phyloP scores from a whole-genome alignment of 1,284 basidiomycete species.

The Mycena sp. region DNA sequence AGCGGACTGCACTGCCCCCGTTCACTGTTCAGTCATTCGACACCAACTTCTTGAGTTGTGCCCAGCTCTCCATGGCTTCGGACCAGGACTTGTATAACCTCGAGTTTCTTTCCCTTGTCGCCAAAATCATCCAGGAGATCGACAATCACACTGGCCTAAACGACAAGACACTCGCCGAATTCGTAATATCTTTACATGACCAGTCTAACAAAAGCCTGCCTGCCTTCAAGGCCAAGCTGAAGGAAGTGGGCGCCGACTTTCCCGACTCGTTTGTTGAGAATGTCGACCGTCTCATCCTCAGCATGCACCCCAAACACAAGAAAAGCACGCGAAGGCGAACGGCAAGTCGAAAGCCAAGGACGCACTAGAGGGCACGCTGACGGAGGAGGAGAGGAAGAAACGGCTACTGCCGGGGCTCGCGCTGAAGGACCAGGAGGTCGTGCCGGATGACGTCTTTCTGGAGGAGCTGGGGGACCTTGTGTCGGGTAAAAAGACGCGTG shows the following conservation, averaged over 20 bases:
- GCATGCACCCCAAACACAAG: slow-evolving; percentile 97
- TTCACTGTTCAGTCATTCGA: background rate
- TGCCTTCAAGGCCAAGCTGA: slow-evolving; percentile 87
- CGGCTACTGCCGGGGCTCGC: slow-evolving; percentile 93
- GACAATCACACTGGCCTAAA: slow-evolving; percentile 86
- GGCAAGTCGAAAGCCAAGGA: slow-evolving; percentile 52
- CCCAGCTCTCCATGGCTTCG: slow-evolving; percentile 7
- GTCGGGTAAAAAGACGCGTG: slow-evolving; percentile 69
- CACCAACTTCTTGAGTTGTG: background rate
- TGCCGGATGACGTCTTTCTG: slow-evolving; percentile 73
- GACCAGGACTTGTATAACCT: slow-evolving; percentile 82
- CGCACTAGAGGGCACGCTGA: slow-evolving; percentile 49
- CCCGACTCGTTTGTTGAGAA: slow-evolving; percentile 91
- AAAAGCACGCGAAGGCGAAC: slow-evolving; percentile 56
- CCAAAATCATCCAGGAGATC: slow-evolving; percentile 91
- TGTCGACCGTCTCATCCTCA: slow-evolving; percentile 93
- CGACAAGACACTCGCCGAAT: slow-evolving; percentile 95
- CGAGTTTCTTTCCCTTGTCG: slow-evolving; percentile 89
- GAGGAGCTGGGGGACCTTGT: slow-evolving; percentile 91
- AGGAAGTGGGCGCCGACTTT: slow-evolving; percentile 86
- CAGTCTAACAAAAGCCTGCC: slow-evolving; percentile 75
- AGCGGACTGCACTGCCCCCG: background rate
- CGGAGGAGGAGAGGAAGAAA: slow-evolving; percentile 79
- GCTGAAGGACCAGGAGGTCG: slow-evolving; percentile 80
- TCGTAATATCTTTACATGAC: slow-evolving; percentile 93